These are phyloP conservation scores for Lanmaoa rubissima DNA, from an alignment of 768 basidiomycete species.

Conservation along the genomic window DNA sequence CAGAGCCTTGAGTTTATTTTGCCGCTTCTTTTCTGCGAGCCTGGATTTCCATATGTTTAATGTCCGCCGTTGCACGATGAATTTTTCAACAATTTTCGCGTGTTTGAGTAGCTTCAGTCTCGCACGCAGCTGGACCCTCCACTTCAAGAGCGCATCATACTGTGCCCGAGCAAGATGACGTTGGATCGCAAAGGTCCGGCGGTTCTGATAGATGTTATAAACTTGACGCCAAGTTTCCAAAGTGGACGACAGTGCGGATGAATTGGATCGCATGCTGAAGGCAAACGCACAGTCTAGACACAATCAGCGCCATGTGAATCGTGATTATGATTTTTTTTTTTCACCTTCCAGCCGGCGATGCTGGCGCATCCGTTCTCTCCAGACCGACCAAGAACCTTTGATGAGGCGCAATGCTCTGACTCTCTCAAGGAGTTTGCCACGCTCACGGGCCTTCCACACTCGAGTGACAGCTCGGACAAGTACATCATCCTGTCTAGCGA, in stretches of 20 bases:
- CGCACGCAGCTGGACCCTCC: constrained; percentile 55
- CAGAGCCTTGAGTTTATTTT: constrained; percentile 44
- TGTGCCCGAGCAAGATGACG: constrained; percentile 30
- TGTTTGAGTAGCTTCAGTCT: constrained; percentile 50
- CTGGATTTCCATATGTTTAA: constrained; percentile 50
- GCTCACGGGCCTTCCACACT: constrained; percentile 69
- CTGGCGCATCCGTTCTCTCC: constrained; percentile 46
- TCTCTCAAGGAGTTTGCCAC: constrained; percentile 55
- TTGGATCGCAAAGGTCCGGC: constrained; percentile 46
- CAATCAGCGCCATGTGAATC: constrained; percentile 10
- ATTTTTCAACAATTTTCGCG: constrained; percentile 53
- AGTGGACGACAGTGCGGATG: constrained; percentile 35
- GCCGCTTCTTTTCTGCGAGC: constrained; percentile 43
- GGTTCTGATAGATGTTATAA: constrained; percentile 44
- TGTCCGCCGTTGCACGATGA: constrained; percentile 45
- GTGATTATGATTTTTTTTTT: constrained; percentile 4
- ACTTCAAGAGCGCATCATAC: constrained; percentile 49
- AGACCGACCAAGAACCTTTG: constrained; percentile 46
- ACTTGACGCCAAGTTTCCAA: constrained; percentile 48
- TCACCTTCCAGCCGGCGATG: constrained; percentile 48
- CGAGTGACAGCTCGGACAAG: constrained; percentile 57
- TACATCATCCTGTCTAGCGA: constrained; percentile 54
- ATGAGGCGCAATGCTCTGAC: constrained; percentile 47
- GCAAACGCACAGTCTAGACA: constrained; percentile 47
- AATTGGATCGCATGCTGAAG: constrained; percentile 47